phyloP scores from a whole-genome alignment of 352 stramenopile species.

The Globisporangium sylvaticum region DNA sequence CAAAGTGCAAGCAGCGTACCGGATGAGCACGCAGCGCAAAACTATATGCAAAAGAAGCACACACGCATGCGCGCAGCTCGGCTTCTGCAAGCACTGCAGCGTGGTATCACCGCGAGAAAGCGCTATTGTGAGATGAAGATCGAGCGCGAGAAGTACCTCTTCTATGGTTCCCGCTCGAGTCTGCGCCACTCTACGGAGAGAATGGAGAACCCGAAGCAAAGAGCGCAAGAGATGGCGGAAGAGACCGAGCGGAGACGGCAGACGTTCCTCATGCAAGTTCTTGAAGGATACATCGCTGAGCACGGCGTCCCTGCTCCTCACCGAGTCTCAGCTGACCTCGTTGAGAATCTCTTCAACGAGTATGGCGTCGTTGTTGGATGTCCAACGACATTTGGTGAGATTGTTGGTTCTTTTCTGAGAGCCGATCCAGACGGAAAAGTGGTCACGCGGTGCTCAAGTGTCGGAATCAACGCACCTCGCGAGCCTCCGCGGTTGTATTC shows the following conservation, averaged over 20 bases:
- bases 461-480: background rate
- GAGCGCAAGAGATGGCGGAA: constrained; percentile 27
- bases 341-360: constrained; percentile 47
- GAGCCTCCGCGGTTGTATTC: constrained; percentile 23
- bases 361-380: constrained; percentile 66
- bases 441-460: background rate
- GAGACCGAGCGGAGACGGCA: constrained; percentile 46
- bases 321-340: constrained; percentile 26
- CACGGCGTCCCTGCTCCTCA: constrained; percentile 35
- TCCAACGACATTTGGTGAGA: constrained; percentile 38
- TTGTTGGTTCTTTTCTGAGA: constrained; percentile 31
- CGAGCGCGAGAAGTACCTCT: constrained; percentile 57
- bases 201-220: constrained; percentile 43
- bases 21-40: constrained; percentile 66
- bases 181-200: constrained; percentile 31
- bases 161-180: constrained; percentile 66
- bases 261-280: constrained; percentile 63
- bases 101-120: constrained; percentile 49
- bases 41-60: constrained; percentile 41
- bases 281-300: constrained; percentile 47
- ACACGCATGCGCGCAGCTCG: constrained; percentile 46
- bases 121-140: constrained; percentile 54
- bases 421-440: background rate
- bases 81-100: constrained; percentile 66
- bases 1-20: constrained; percentile 65